phyloP scores from a whole-genome alignment of 305 asterid species.

The Solanum hybrid region DNA sequence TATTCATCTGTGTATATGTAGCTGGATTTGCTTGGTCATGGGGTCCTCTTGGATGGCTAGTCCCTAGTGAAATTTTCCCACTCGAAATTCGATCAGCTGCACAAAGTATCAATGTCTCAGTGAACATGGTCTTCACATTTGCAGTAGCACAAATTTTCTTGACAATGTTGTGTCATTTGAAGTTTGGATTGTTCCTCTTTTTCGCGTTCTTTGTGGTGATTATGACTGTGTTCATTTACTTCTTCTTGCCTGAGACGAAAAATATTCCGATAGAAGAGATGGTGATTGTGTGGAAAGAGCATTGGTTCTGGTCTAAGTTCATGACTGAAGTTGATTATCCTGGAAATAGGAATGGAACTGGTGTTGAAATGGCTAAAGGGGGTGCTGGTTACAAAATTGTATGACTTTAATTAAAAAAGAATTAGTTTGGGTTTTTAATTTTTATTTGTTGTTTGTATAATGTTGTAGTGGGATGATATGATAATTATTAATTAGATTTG shows the following conservation, averaged over 20 bases:
- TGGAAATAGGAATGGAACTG: background rate
- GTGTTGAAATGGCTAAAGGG: slow-evolving; percentile 15
- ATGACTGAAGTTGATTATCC: slow-evolving; percentile 34
- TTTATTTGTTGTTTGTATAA: background rate
- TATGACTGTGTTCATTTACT: slow-evolving; percentile 51
- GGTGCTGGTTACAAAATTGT: slow-evolving; percentile 5
- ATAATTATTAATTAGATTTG: background rate
- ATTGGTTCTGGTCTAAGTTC: slow-evolving; percentile 71
- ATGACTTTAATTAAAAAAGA: background rate
- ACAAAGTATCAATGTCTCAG: slow-evolving; percentile 61
- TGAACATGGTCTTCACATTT: slow-evolving; percentile 75
- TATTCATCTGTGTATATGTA: slow-evolving; percentile 63
- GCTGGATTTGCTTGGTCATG: slow-evolving; percentile 90
- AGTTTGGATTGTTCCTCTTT: slow-evolving; percentile 72
- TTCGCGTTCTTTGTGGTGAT: slow-evolving; percentile 52
- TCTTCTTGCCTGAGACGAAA: slow-evolving; percentile 79
- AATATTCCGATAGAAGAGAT: slow-evolving; percentile 77
- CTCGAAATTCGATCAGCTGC: slow-evolving; percentile 82
- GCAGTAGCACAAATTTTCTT: slow-evolving; percentile 61
- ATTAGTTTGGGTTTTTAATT: background rate
- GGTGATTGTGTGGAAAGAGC: slow-evolving; percentile 66
- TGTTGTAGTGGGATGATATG: background rate
- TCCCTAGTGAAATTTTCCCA: slow-evolving; percentile 90
- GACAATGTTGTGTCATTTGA: slow-evolving; percentile 62
- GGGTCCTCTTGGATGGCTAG: slow-evolving; percentile 90